Evolutionary conservation across 2,329 filamentous ascomycete species (phyloP).

Genomic region (Cadophora sp.): DNA sequence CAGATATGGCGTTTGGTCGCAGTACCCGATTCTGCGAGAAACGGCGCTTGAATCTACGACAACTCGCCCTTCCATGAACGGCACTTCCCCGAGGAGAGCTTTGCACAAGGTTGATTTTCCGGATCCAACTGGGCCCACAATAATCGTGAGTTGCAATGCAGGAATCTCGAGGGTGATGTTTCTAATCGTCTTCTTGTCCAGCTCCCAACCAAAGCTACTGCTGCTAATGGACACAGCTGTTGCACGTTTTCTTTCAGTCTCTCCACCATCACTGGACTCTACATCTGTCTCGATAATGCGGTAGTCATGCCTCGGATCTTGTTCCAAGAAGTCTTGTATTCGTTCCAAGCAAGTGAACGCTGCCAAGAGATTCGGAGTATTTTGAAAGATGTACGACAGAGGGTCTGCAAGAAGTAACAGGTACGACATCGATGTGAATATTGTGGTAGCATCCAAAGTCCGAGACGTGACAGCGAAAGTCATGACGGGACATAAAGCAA

Average conservation of each 20-base stretch:
- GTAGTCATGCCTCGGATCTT: conserved; percentile 15
- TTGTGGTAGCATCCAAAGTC: conserved; percentile 22
- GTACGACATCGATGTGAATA: conserved; percentile 41
- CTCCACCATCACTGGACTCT: neutral
- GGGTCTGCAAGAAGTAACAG: conserved; percentile 35
- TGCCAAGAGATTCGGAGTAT: conserved; percentile 31
- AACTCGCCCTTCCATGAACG: conserved; percentile 22
- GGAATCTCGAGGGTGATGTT: conserved; percentile 15
- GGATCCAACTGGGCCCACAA: conserved; percentile 42
- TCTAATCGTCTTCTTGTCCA: neutral
- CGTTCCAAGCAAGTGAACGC: conserved; percentile 37
- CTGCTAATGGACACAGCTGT: neutral
- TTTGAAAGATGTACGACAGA: conserved; percentile 34
- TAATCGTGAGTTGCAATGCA: conserved; percentile 30
- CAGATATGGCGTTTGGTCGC: conserved; percentile 11
- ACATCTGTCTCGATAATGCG: neutral
- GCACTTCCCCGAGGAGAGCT: conserved; percentile 40
- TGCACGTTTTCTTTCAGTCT: neutral
- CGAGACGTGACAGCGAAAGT: conserved; percentile 24
- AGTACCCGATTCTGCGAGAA: conserved; percentile 4
- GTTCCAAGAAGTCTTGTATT: conserved; percentile 38
- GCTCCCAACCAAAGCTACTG: conserved; percentile 16
- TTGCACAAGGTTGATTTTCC: conserved; percentile 40
- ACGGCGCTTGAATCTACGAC: neutral
- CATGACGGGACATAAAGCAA: conserved; percentile 19